Conservation (phyloP, 108 stramenopile genomes). For the Conticribra weissflogii region DNA sequence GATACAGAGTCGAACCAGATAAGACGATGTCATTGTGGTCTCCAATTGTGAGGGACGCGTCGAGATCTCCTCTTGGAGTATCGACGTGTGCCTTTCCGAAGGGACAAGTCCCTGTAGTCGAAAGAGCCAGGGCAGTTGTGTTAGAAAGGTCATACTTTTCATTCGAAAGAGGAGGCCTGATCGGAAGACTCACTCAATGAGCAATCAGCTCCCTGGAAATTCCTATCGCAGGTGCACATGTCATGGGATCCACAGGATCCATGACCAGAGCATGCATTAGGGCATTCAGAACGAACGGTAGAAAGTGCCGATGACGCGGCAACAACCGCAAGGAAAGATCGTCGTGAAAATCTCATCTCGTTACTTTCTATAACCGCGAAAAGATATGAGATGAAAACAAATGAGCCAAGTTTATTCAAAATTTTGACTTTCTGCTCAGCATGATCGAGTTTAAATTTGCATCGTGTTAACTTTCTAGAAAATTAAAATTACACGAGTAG, state of each 20-base stretch:
- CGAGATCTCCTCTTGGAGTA: conserved; percentile 54
- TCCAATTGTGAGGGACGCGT: conserved; percentile 41
- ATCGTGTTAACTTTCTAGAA: too few relatives aligned
- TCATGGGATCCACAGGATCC: conserved; percentile 48
- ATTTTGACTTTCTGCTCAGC: too few relatives aligned
- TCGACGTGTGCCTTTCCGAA: conserved; percentile 53
- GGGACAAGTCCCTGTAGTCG: conserved; percentile 47
- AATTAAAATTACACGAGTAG: too few relatives aligned
- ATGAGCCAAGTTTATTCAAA: too few relatives aligned
- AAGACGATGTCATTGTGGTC: conserved; percentile 36
- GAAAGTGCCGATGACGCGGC: conserved; percentile 10
- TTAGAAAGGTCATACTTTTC: not conserved
- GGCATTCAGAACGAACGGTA: conserved; percentile 32
- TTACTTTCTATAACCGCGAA: too few relatives aligned
- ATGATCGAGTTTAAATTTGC: not conserved
- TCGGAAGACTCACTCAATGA: conserved; percentile 42
- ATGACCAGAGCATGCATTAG: conserved; percentile 52
- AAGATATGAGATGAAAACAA: too few relatives aligned
- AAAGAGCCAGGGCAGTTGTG: not conserved
- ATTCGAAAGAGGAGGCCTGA: not conserved
- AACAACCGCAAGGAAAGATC: conserved; percentile 9
- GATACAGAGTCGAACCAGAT: conserved; percentile 61
- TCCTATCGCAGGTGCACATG: conserved; percentile 54
- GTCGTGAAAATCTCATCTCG: conserved; percentile 23
- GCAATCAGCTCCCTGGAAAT: conserved; percentile 54